These are phyloP conservation scores for Austroboletus festivus DNA, from an alignment of 768 basidiomycete genomes.

Conservation along the genomic window DNA sequence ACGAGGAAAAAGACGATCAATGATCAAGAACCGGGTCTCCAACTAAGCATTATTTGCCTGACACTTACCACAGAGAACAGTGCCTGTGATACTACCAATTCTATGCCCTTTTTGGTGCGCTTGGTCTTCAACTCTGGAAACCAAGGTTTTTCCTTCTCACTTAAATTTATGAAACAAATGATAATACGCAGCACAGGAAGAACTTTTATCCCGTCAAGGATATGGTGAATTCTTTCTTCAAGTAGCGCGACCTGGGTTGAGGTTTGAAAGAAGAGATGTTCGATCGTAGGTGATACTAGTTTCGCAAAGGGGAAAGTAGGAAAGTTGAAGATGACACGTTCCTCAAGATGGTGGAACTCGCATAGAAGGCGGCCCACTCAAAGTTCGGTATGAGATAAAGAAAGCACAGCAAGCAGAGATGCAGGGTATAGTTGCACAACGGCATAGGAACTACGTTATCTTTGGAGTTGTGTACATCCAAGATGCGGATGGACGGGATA, in stretches of 20 bases:
- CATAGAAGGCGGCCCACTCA: conserved; percentile 34
- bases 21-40: too few relatives aligned
- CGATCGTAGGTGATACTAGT: conserved; percentile 35
- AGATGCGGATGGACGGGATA: conserved; percentile 36
- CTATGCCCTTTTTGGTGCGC: conserved; percentile 31
- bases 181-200: conserved; percentile 36
- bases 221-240: conserved; percentile 23
- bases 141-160: conserved; percentile 9
- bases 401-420: conserved; percentile 41
- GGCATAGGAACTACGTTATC: conserved; percentile 21
- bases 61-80: conserved; percentile 38
- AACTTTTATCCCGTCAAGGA: conserved; percentile 31
- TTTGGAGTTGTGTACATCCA: conserved; percentile 39
- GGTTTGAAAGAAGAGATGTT: conserved; percentile 42
- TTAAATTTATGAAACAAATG: conserved; percentile 33
- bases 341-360: conserved; percentile 38
- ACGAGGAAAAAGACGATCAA: too few relatives aligned
- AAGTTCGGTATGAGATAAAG: conserved; percentile 35
- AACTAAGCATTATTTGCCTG: neutral
- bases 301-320: conserved; percentile 32
- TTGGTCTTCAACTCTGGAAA: conserved; percentile 23
- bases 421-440: conserved; percentile 29
- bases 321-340: conserved; percentile 38
- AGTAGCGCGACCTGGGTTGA: conserved; percentile 24
- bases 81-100: conserved; percentile 25